Evolutionary conservation across 1,284 basidiomycete species (phyloP), one percentile per base, ranked within the genome.

Genomic region (Trichosporon inkin): DNA sequence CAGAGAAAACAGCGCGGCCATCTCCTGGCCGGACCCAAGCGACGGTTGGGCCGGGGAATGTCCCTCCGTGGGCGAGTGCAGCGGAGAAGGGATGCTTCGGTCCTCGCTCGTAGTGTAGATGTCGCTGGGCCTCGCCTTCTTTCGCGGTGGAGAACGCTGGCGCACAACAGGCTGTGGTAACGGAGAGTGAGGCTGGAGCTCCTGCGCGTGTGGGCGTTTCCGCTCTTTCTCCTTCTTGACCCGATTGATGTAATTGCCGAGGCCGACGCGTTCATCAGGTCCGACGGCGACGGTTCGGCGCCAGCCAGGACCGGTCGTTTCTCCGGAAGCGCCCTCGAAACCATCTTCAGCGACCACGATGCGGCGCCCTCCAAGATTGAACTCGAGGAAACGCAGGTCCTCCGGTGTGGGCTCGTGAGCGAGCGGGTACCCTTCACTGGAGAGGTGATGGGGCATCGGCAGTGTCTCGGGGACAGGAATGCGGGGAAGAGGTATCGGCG

Each of bases 261-360:
- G 58, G 14, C 60, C 64, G 19, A 71, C 37, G 24, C 65, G 52
- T 36, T 69, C 65, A 2, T 62, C 60, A 39, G 47, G n/a, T 34
- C 56, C 14, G 24, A 61, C 65, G 57, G 73, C 39, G 3, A 60
- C 35, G 19, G 58, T 28, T 63, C 74, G 36, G 60, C 67, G 37
- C 74, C 73, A 52, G 16, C 66, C 66, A 1, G 63, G 57, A 0
- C 66, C 66, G 32, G 60, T 60, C 20, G 54, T 19, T 17, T 53
- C 57, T 19, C 55, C 58, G 6, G 58, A 44, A 3, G 34, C 55
- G 10, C 39, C 24, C 28, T 58, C 55, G 3, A 63, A 28, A 16
- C 67, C 71, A 19, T 76, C 74, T 34, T 78, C 77, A 16, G 72
- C 70, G 4, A 78, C 66, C 10, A 75, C 55, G 20, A 78, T 75